Evolutionary conservation across 306 rosid species (phyloP).

Genomic region (Oemleria cerasiformis): DNA sequence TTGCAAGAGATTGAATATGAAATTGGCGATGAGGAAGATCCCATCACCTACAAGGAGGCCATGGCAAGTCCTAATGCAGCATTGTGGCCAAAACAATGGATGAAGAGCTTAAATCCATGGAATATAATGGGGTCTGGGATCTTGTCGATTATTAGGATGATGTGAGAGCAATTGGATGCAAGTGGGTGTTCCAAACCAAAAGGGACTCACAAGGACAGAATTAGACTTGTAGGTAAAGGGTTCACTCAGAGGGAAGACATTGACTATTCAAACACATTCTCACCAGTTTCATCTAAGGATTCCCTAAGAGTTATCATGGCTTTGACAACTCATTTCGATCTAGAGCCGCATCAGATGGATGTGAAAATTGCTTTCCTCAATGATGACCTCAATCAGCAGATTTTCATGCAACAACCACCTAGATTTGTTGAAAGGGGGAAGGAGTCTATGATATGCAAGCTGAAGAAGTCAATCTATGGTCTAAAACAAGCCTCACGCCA

Average conservation of each 20-base stretch:
- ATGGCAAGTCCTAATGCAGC: no score
- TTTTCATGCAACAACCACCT: background rate
- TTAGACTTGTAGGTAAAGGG: background rate
- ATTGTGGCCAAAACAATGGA: background rate
- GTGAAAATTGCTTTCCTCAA: background rate
- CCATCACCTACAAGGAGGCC: no score
- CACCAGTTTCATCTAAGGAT: no score
- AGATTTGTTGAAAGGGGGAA: no score
- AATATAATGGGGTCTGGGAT: background rate
- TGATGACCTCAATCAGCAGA: background rate
- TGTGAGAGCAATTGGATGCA: background rate
- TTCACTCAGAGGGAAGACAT: background rate
- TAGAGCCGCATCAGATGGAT: background rate
- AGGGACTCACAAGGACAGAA: background rate
- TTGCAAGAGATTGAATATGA: no score
- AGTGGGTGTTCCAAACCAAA: background rate
- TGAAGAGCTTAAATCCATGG: no score
- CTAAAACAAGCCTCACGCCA: no score
- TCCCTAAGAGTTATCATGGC: background rate
- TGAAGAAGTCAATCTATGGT: no score
- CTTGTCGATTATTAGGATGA: background rate
- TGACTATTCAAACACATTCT: background rate
- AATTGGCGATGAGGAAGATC: no score
- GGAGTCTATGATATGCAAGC: no score
- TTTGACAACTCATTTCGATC: background rate